A percentile compares a stretch with the other conserved stretches of the same genome.
Evolutionary conservation across 441 rosid genomes (phyloP).

Genomic region (Corymbia calophylla): DNA sequence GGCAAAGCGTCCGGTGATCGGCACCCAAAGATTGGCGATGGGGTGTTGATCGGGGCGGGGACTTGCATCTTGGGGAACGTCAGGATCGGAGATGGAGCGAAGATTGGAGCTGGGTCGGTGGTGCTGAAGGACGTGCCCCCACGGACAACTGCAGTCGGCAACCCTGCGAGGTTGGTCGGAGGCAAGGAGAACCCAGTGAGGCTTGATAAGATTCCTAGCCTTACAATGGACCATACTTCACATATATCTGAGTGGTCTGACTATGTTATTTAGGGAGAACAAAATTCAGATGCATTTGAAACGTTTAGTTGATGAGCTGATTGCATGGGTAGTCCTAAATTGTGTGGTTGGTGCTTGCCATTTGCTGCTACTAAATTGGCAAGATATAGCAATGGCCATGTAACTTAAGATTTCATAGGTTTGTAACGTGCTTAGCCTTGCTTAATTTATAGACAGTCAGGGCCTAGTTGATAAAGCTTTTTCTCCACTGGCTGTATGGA

Average conservation of each 20-base stretch:
- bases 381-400: not conserved
- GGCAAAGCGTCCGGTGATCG: conserved; percentile 7
- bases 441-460: not conserved
- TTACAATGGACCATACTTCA: conserved; percentile 11
- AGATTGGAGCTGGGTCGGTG: conserved; percentile 15
- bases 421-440: not conserved
- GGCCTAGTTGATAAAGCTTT: not conserved
- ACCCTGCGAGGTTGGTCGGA: conserved; percentile 9
- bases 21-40: conserved; percentile 14
- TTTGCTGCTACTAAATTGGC: not conserved
- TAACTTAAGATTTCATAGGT: not conserved
- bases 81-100: conserved; percentile 8
- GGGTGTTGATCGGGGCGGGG: conserved; percentile 12
- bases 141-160: conserved; percentile 4
- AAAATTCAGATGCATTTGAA: not conserved
- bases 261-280: conserved; percentile 1
- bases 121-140: conserved; percentile 16
- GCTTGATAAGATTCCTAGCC: conserved; percentile 3
- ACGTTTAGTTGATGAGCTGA: not conserved
- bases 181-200: conserved; percentile 5
- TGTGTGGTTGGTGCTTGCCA: not conserved
- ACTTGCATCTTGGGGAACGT: conserved; percentile 8
- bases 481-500: not conserved
- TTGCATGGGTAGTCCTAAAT: not conserved
- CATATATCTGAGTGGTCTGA: conserved; percentile 11